Evolutionary conservation across 805 yeast species (phyloP).

Genomic region (Nakazawaea ishiwadae): DNA sequence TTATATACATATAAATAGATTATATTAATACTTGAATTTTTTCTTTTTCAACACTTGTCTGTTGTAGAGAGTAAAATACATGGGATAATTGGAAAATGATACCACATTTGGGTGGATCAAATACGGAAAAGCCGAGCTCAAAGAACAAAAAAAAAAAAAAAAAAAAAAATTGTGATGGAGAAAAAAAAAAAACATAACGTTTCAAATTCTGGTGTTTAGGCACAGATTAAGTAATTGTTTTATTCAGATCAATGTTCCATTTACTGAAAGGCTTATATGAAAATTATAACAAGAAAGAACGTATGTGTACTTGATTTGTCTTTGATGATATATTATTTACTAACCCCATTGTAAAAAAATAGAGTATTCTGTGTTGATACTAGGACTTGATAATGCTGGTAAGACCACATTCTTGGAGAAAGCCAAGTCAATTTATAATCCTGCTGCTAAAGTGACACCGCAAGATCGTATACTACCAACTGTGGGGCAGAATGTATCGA

Average conservation of each 20-base stretch:
- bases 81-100: too few species aligned
- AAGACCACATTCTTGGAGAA: slow-evolving; percentile 79
- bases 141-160: too few species aligned
- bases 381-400: slow-evolving; percentile 95
- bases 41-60: background rate
- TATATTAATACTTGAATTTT: background rate
- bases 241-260: slow-evolving; percentile 71
- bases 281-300: slow-evolving; percentile 52
- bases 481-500: slow-evolving; percentile 83
- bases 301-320: slow-evolving; percentile 21
- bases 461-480: slow-evolving; percentile 79
- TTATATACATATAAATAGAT: background rate
- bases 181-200: too few species aligned
- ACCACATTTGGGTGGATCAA: too few species aligned
- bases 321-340: too few species aligned
- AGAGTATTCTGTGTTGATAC: slow-evolving; percentile 72
- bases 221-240: too few species aligned
- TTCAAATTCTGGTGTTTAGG: too few species aligned
- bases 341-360: too few species aligned
- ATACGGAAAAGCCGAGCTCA: too few species aligned
- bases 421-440: slow-evolving; percentile 49
- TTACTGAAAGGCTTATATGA: slow-evolving; percentile 57
- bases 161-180: too few species aligned
- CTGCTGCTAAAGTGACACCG: slow-evolving; percentile 39
- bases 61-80: too few species aligned